phyloP scores from a whole-genome alignment of 75 land plant genomes.

The Azolla pinnata region DNA sequence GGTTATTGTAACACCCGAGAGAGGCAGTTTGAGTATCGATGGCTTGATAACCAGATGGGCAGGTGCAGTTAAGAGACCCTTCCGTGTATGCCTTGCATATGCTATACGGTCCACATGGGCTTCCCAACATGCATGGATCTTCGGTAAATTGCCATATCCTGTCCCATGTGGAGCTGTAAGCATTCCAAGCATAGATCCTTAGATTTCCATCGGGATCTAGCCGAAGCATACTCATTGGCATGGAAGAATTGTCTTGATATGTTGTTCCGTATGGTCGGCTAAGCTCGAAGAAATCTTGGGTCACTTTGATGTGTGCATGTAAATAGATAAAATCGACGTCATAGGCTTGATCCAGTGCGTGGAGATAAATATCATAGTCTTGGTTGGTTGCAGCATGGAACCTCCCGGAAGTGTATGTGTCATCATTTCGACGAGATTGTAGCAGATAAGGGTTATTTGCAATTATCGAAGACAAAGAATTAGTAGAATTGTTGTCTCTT shows the following conservation, averaged over 20 bases:
- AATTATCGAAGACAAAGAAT: not conserved
- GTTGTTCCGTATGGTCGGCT: not conserved
- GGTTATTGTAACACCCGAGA: not conserved
- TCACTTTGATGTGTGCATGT: not conserved
- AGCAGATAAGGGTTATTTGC: not conserved
- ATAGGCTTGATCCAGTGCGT: not conserved
- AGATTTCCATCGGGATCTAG: conserved; percentile 3
- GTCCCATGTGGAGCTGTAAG: not conserved
- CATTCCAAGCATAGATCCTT: not conserved
- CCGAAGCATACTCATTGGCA: not conserved
- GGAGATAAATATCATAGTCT: not conserved
- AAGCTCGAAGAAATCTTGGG: not conserved
- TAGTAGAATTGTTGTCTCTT: not conserved
- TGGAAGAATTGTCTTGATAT: not conserved
- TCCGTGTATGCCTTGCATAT: not conserved
- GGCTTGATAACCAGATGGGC: conserved; percentile 8
- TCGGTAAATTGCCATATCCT: not conserved
- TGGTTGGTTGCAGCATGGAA: conserved; percentile 2
- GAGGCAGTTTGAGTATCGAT: not conserved
- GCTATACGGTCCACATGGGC: conserved; percentile 7
- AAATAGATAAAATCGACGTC: conserved; percentile 5
- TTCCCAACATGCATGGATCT: not conserved
- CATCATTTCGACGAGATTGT: not conserved
- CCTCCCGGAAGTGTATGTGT: not conserved
- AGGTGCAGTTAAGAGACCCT: not conserved